Base-by-base conservation (phyloP, 208 protist genomes). In the Trypanosoma avium region DNA sequence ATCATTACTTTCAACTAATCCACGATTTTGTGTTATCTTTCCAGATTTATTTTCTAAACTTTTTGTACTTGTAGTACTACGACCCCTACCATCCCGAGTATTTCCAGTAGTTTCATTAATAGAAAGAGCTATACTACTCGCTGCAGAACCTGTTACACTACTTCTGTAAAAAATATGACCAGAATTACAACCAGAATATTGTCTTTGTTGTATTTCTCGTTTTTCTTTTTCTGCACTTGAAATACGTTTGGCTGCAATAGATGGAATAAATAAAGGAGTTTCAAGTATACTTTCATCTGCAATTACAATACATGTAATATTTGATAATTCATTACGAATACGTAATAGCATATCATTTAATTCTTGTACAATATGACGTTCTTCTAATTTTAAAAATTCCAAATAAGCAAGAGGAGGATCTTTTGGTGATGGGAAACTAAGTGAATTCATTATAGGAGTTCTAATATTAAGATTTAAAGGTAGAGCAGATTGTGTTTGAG, bases 221-320 rank as follows among this genome's bases (percentile, higher is more conserved):
- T 4, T 10, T 42, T 33, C 50, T 29, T 52, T 38, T 12, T 32
- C 52, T 2, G 29, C 8, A 10, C 15, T 22, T 8, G 4, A 1
- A 29, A 10, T 3, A 24, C 6, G 10, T 5, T 15, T 17, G 19
- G 26, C 24, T 12, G 30, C 7, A 0, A 13, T 0, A 42, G 66
- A 72, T 13, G 67, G 52, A 32, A 73, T 17, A 45, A 73, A 67
- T 8, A 73, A 17, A 22, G 67, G 67, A 12, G 67, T 67, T 9
- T 56, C 42, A 2, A 73, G 35, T 21, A 73, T 55, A 9, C 38
- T 38, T n/a, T 54, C 17, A 26, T 73, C 67, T 17, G 49, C 67
- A 55, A 65, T 55, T n/a, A 26, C 21, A 12, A 73, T 27, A 27
- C 1, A 27, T 0, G 45, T 0, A 15, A 2, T 32, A 2, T 56